These are phyloP conservation scores for Aspergillus sp. DNA, from an alignment of 2,329 filamentous ascomycete genomes.

Conservation along the genomic window DNA sequence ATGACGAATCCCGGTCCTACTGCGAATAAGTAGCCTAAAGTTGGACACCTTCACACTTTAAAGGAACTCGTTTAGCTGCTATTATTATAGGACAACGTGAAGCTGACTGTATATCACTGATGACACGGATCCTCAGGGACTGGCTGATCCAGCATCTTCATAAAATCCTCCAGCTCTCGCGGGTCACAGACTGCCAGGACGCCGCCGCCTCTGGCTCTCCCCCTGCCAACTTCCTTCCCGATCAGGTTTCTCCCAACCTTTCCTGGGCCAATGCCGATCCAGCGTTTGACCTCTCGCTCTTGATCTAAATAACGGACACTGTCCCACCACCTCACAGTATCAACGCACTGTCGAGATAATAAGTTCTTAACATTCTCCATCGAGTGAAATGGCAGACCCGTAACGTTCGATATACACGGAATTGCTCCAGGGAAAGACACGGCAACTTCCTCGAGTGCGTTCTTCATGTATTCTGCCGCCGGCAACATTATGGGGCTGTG, in stretches of 20 bases:
- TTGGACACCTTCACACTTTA: too few species aligned
- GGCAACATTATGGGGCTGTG: slow-evolving; percentile 88
- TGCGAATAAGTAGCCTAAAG: too few species aligned
- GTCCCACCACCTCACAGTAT: slow-evolving; percentile 92
- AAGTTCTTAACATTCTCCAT: slow-evolving; percentile 68
- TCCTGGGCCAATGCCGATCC: slow-evolving; percentile 87
- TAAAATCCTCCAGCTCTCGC: slow-evolving; percentile 60
- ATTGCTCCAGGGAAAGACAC: slow-evolving; percentile 67
- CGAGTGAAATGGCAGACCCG: slow-evolving; percentile 64
- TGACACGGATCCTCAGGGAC: slow-evolving; percentile 23
- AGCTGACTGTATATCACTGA: too few species aligned
- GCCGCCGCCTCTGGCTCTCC: slow-evolving; percentile 74
- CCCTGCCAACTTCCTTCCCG: slow-evolving; percentile 84
- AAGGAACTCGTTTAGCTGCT: too few species aligned
- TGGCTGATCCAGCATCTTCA: slow-evolving; percentile 58
- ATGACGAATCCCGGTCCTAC: too few species aligned
- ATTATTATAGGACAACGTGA: too few species aligned
- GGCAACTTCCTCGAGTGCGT: slow-evolving; percentile 52
- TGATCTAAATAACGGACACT: slow-evolving; percentile 84
- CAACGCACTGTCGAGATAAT: slow-evolving; percentile 71
- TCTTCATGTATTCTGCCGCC: slow-evolving; percentile 63
- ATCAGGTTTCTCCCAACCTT: slow-evolving; percentile 91
- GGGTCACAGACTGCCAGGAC: slow-evolving; percentile 88
- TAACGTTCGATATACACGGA: slow-evolving; percentile 79
- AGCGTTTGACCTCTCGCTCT: slow-evolving; percentile 68